These are phyloP conservation scores for Entomortierella parvispora DNA, from an alignment of 192 early-diverging fungal species.

Conservation along the genomic window DNA sequence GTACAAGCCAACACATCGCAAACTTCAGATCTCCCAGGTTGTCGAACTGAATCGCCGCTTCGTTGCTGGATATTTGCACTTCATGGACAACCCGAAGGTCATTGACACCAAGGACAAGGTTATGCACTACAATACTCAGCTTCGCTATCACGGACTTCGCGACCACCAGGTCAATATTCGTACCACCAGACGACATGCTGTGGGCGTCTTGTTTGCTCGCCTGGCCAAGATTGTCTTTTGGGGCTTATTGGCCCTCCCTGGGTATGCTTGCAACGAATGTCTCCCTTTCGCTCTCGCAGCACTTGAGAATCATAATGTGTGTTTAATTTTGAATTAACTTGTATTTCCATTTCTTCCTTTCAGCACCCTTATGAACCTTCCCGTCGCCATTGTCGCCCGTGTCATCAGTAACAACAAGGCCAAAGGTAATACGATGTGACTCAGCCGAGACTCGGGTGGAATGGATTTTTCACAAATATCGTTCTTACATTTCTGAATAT, in stretches of 20 bases:
- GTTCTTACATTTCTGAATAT: too few relatives aligned
- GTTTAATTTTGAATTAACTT: not conserved
- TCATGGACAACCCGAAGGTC: conserved; percentile 85
- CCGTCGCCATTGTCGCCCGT: conserved; percentile 63
- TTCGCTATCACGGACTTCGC: conserved; percentile 92
- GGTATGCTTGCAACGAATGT: conserved; percentile 62
- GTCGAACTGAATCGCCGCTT: conserved; percentile 93
- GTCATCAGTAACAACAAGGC: conserved; percentile 65
- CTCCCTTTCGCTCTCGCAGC: too few relatives aligned
- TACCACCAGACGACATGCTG: conserved; percentile 70
- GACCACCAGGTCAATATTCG: conserved; percentile 96
- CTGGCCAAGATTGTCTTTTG: conserved; percentile 75
- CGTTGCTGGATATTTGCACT: conserved; percentile 82
- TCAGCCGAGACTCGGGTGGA: not conserved
- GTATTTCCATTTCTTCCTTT: not conserved
- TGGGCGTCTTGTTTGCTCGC: conserved; percentile 77
- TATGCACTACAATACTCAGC: conserved; percentile 85
- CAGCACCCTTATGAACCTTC: conserved; percentile 67
- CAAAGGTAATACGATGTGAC: conserved; percentile 44
- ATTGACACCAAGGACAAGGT: conserved; percentile 81
- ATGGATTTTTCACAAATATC: too few relatives aligned
- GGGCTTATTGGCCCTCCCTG: conserved; percentile 85
- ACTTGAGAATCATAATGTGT: too few relatives aligned
- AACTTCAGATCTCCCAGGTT: conserved; percentile 85
- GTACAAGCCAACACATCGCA: conserved; percentile 88